These are phyloP conservation scores for Xerophyta viscosa DNA, from an alignment of 106 monocot genomes.

Conservation along the genomic window DNA sequence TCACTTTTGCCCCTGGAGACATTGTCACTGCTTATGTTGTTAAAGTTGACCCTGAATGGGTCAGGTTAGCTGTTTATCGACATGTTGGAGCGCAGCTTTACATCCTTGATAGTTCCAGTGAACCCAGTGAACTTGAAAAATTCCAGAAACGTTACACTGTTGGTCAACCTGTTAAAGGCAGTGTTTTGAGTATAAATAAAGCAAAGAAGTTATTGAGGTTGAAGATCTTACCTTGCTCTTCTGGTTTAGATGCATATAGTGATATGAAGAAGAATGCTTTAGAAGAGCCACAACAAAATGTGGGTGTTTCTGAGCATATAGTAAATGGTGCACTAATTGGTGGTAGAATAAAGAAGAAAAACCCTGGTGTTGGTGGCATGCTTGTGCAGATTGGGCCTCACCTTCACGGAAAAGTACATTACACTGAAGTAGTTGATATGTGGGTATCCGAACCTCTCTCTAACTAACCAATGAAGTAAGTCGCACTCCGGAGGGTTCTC, in stretches of 20 bases:
- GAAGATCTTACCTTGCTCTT: constrained; percentile 10
- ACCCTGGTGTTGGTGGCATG: constrained; percentile 82
- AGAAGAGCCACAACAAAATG: background rate
- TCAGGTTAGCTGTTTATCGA: constrained; percentile 49
- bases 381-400: constrained; percentile 91
- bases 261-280: background rate
- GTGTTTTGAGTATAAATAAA: constrained; percentile 46
- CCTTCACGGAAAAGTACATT: constrained; percentile 76
- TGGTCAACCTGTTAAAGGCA: constrained; percentile 53
- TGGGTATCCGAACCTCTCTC: constrained; percentile 55
- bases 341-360: constrained; percentile 70
- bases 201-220: constrained; percentile 55
- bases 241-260: background rate
- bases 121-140: constrained; percentile 63
- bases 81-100: constrained; percentile 39
- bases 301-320: constrained; percentile 27
- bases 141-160: constrained; percentile 60
- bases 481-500: constrained; percentile 39
- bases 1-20: constrained; percentile 44
- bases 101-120: constrained; percentile 79
- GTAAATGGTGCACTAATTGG: constrained; percentile 55
- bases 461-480: constrained; percentile 53
- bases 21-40: constrained; percentile 60
- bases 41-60: constrained; percentile 70
- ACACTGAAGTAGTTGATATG: constrained; percentile 64